A percentile compares a stretch with the other conserved stretches of the same genome.
Evolutionary conservation across 768 basidiomycete species (phyloP).

Genomic region (Amanita pseudoporphyria): DNA sequence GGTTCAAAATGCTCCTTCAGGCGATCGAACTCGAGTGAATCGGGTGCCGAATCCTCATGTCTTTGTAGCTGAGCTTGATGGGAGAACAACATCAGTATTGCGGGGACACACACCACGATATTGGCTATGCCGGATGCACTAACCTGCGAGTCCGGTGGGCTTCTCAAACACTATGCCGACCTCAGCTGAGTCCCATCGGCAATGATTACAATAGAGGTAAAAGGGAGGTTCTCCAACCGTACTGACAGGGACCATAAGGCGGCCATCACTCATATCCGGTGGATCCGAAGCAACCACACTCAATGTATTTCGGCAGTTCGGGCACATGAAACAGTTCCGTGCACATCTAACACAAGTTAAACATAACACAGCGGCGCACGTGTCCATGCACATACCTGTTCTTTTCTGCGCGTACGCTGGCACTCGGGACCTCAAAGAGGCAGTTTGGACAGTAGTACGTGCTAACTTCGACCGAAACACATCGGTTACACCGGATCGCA

Average conservation of each 20-base stretch:
- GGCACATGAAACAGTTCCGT: constrained; percentile 95
- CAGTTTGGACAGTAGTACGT: constrained; percentile 99
- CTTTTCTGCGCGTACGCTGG: constrained; percentile 96
- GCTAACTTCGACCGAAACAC: constrained; percentile 88
- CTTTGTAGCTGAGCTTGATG: constrained; percentile 73
- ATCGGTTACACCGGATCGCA: constrained; percentile 86
- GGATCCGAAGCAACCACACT: constrained; percentile 89
- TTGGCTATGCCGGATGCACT: too few species aligned
- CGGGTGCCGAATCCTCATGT: constrained; percentile 77
- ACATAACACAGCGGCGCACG: neutral
- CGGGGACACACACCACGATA: too few species aligned
- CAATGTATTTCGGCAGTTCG: constrained; percentile 83
- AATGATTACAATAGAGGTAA: constrained; percentile 85
- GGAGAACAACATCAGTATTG: too few species aligned
- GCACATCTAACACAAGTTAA: constrained; percentile 62
- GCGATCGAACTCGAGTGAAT: constrained; percentile 84
- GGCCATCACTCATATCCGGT: constrained; percentile 49
- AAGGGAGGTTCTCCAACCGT: constrained; percentile 81
- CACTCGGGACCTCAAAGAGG: constrained; percentile 95
- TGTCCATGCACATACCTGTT: constrained; percentile 55
- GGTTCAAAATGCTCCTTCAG: constrained; percentile 97
- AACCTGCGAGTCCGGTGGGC: constrained; percentile 88
- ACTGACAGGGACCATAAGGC: constrained; percentile 41
- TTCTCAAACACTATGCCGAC: constrained; percentile 94
- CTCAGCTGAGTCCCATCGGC: constrained; percentile 91